These are phyloP conservation scores for Eimeria praecox DNA, from an alignment of 169 alveolate genomes.

Conservation along the genomic window DNA sequence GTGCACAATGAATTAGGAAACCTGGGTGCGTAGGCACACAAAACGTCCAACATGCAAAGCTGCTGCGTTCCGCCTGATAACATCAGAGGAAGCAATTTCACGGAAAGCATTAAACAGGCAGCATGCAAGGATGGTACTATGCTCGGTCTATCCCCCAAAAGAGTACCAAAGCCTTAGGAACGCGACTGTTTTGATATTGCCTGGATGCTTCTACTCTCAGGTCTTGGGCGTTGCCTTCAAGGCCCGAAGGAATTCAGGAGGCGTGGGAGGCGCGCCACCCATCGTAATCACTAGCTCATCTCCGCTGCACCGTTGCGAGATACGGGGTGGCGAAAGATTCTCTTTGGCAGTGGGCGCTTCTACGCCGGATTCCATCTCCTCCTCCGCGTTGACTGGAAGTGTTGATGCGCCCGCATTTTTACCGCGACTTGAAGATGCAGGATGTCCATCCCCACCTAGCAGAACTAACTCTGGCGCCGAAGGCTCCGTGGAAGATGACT, in stretches of 20 bases:
- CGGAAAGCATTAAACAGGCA: not conserved
- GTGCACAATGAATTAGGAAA: not conserved
- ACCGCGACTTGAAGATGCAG: not conserved
- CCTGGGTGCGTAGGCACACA: not conserved
- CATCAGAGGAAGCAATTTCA: not conserved
- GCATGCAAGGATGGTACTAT: not conserved
- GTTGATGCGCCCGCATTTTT: not conserved
- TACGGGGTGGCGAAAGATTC: not conserved
- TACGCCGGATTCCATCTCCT: too few relatives aligned
- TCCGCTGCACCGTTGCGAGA: not conserved
- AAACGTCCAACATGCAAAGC: not conserved
- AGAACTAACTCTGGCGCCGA: conserved; percentile 26
- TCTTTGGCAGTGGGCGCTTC: not conserved
- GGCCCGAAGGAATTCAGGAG: conserved; percentile 65
- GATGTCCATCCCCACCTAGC: not conserved
- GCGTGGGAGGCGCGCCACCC: conserved; percentile 41
- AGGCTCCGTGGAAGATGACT: not conserved
- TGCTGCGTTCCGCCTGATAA: not conserved
- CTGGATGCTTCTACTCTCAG: not conserved
- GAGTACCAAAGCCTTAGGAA: not conserved
- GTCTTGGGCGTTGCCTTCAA: conserved; percentile 40
- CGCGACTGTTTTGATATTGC: not conserved
- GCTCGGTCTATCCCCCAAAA: not conserved
- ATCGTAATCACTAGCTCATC: not conserved
- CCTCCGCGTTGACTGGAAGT: not conserved